Percentiles rank a stretch among this genome's conserved stretches.
Conservation (phyloP, 2,329 filamentous ascomycete genomes). For the Ceratocystis huliohia region DNA sequence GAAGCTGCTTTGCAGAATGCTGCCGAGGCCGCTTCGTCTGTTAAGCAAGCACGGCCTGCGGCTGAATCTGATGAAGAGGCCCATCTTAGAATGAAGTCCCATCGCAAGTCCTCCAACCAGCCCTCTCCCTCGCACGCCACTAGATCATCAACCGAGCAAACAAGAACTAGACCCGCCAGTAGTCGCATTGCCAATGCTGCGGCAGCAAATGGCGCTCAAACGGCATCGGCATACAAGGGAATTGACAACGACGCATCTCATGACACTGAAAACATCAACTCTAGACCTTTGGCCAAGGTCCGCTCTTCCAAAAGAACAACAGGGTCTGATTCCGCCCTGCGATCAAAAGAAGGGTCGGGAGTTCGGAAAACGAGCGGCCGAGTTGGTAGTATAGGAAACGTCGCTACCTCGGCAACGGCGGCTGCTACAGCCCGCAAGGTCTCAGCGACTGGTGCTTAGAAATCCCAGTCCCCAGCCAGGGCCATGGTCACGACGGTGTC, state of each 20-base stretch:
- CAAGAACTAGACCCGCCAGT: slow-evolving; percentile 48
- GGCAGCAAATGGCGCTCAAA: slow-evolving; percentile 38
- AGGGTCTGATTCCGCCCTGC: slow-evolving; percentile 34
- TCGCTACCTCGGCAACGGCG: slow-evolving; percentile 27
- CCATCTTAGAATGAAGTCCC: slow-evolving; percentile 60
- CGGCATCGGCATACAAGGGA: slow-evolving; percentile 34
- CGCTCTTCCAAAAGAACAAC: slow-evolving; percentile 18
- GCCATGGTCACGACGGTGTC: slow-evolving; percentile 22
- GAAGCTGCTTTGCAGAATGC: slow-evolving; percentile 40
- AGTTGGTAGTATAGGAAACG: slow-evolving; percentile 43
- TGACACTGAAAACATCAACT: slow-evolving; percentile 58
- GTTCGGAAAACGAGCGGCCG: slow-evolving; percentile 56
- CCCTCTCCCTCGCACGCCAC: slow-evolving; percentile 16
- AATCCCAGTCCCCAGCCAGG: slow-evolving; percentile 21
- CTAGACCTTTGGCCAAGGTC: slow-evolving; percentile 23
- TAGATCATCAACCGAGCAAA: slow-evolving; percentile 12
- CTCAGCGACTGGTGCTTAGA: slow-evolving; percentile 32
- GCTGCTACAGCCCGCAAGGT: slow-evolving; percentile 41
- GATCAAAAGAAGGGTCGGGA: slow-evolving; percentile 39
- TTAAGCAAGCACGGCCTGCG: slow-evolving; percentile 47
- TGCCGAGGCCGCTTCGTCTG: slow-evolving; percentile 47
- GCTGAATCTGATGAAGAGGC: slow-evolving; percentile 61
- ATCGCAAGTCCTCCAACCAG: slow-evolving; percentile 44
- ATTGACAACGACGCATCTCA: slow-evolving; percentile 57
- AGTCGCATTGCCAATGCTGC: slow-evolving; percentile 37